Percentiles rank a stretch among this genome's conserved stretches.
Conservation (phyloP, 208 protist species). For the Borovskyia barvae region DNA sequence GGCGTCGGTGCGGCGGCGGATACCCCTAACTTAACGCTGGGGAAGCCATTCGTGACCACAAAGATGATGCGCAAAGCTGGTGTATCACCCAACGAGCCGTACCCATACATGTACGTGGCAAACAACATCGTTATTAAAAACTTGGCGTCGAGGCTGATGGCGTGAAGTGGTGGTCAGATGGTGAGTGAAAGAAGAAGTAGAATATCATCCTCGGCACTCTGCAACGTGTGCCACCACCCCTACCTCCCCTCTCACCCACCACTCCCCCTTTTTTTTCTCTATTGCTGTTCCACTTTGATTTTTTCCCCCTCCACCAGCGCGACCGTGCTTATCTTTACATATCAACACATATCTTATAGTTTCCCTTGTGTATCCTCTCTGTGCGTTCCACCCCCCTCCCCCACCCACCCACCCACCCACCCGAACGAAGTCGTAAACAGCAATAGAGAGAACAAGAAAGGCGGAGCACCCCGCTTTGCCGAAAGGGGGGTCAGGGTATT, state of each 20-base stretch:
- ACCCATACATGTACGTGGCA: slow-evolving; percentile 6
- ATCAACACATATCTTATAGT: no score
- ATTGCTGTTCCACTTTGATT: background rate
- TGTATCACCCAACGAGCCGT: background rate
- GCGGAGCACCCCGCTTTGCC: no score
- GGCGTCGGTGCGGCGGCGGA: background rate
- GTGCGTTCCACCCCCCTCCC: no score
- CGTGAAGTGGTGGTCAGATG: no score
- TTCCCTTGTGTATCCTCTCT: no score
- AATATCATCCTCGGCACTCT: background rate
- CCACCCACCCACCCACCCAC: no score
- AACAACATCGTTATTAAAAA: slow-evolving; percentile 15
- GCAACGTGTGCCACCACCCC: background rate
- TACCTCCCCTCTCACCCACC: background rate
- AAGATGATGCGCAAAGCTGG: slow-evolving; percentile 13
- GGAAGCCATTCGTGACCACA: slow-evolving; percentile 8
- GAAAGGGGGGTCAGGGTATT: no score
- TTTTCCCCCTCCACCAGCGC: background rate
- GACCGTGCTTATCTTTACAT: no score
- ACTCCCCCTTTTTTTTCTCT: background rate
- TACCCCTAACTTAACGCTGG: background rate
- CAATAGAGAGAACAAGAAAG: no score
- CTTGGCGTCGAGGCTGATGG: slow-evolving; percentile 2
- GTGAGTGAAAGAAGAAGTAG: no score
- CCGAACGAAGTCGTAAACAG: no score